Evolutionary conservation across 768 basidiomycete genomes (phyloP), one percentile per base, ranked within the genome.

Genomic region (Pisolithus marmoratus): DNA sequence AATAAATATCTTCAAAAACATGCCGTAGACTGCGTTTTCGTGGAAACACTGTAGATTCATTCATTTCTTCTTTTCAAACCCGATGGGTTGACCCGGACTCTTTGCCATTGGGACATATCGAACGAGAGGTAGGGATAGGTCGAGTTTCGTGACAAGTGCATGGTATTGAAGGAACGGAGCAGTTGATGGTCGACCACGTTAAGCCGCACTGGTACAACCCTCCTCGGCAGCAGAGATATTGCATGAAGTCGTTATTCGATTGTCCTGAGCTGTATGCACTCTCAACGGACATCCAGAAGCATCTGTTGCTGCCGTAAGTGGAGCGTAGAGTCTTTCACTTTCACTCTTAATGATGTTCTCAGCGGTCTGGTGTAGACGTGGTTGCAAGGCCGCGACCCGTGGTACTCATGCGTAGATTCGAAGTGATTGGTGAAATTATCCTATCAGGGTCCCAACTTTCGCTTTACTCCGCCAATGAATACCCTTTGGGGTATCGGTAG

Each of bases 401-500:
- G 0, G 74, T 81, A 4, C 67, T 83, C 4, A 50, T 79, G n/a
- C 82, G 82, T 75, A 77, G 87, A 41, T 65, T 89, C 17, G 69
- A 77, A 5, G 67, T 76, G 9, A 73, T 87, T 4, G 77, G 81
- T 37, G 87, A 92, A 56, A 73, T 92, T 14, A 65, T 90, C 4
- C 70, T 85, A 41, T 84, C 87, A 2, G 90, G 87, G 2, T 86
- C 88, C 55, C 87, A 91, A 63, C 66, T 90, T 20, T 85, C 87
- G 43, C 65, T 93, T 6, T 89, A 90, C 59, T 72, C 79, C 20
- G 65, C 74, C 1, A 79, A 85, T 40, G 90, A 93, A 60, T 77
- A 72, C 31, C 72, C 84, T 0, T 81, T 89, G 54, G 84, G 88
- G 2, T 90, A 91, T 66, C 90, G 87, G 84, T 87, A 87, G 76